Conservation (phyloP, 352 stramenopile species). For the Lagenidium giganteum region DNA sequence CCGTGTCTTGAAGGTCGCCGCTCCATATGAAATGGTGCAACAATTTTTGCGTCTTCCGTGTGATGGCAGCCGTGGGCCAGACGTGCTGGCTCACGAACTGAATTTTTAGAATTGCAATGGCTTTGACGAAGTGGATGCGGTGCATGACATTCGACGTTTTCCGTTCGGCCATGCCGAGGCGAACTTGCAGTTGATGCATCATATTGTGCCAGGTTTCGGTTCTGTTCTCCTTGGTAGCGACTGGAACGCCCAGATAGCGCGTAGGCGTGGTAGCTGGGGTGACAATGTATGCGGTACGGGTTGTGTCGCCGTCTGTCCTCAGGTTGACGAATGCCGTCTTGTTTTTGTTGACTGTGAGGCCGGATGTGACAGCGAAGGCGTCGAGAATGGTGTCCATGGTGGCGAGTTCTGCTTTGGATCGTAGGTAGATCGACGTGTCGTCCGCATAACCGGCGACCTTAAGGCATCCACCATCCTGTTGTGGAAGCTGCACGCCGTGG, state of each 20-base stretch:
- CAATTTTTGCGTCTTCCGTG: no score
- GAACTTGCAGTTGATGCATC: background rate
- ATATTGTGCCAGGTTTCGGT: background rate
- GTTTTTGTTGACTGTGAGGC: background rate
- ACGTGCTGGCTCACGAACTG: constrained; percentile 5
- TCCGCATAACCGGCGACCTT: constrained; percentile 4
- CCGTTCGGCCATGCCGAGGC: background rate
- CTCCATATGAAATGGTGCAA: no score
- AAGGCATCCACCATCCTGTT: no score
- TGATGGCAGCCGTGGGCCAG: constrained; percentile 1
- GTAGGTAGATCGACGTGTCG: constrained; percentile 8
- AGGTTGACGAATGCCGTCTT: constrained; percentile 5
- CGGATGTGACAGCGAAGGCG: background rate
- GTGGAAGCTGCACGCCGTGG: no score
- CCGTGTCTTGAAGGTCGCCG: no score
- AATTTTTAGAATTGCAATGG: constrained; percentile 6
- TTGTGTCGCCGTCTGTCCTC: background rate
- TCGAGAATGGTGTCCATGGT: background rate
- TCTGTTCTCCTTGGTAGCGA: background rate
- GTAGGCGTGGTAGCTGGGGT: background rate
- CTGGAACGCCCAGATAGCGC: constrained; percentile 8
- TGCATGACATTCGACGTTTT: constrained; percentile 5
- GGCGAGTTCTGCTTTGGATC: background rate
- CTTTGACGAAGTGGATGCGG: background rate
- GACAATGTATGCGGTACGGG: background rate